Conservation (phyloP, 495 filamentous ascomycete species). For the Neurospora hispaniola region DNA sequence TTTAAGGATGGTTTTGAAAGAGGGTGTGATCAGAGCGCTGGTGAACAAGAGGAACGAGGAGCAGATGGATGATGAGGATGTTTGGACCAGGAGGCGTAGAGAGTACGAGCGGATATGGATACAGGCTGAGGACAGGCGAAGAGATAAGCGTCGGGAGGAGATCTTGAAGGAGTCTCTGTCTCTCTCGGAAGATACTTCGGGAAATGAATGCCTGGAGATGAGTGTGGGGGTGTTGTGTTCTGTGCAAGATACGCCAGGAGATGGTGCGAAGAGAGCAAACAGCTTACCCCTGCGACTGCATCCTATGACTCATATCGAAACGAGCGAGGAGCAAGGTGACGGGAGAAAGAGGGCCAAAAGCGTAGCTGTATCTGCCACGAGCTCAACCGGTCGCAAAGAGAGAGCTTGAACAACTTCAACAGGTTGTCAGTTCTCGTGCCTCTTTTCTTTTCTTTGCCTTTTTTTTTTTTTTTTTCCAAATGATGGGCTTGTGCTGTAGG, state of each 20-base stretch:
- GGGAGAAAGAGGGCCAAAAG: background rate
- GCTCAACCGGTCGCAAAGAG: background rate
- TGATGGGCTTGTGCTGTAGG: background rate
- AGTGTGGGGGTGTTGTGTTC: background rate
- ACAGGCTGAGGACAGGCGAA: background rate
- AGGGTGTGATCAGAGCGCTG: background rate
- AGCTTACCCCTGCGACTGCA: background rate
- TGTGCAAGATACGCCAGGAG: background rate
- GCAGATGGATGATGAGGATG: background rate
- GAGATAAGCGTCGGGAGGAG: background rate
- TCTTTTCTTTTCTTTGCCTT: background rate
- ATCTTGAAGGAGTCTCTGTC: background rate
- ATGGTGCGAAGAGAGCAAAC: background rate
- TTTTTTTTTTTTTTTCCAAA: background rate
- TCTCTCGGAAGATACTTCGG: background rate
- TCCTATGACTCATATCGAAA: background rate
- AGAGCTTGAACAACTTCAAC: background rate
- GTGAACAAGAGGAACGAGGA: background rate
- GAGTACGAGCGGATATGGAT: background rate
- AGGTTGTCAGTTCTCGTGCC: background rate
- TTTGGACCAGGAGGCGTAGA: background rate
- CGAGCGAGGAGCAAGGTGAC: background rate
- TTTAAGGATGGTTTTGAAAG: background rate
- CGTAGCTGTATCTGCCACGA: background rate
- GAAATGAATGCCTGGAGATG: background rate